These are phyloP conservation scores for Apiospora arundinis DNA, from an alignment of 2,329 filamentous ascomycete species.

Conservation along the genomic window DNA sequence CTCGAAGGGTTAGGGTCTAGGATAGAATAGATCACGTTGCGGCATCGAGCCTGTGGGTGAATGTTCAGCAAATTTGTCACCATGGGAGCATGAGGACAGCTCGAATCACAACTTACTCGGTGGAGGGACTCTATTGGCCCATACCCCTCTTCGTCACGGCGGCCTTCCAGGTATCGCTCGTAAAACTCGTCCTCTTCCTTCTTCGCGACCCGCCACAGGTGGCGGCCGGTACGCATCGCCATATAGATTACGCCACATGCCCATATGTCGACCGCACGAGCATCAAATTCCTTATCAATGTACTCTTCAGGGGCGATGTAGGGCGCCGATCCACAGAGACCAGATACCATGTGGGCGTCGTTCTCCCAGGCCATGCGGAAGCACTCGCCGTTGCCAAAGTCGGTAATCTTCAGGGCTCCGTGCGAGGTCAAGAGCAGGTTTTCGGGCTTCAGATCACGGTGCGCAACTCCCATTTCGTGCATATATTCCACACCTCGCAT, in stretches of 20 bases:
- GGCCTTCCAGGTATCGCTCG: constrained; percentile 88
- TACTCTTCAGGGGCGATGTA: constrained; percentile 99
- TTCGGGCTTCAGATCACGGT: constrained; percentile 95
- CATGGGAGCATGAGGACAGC: constrained; percentile 24
- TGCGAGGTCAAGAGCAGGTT: constrained; percentile 93
- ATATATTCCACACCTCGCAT: constrained; percentile 99
- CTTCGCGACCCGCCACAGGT: constrained; percentile 96
- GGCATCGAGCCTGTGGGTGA: constrained; percentile 82
- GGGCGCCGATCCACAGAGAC: constrained; percentile 92
- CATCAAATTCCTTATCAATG: constrained; percentile 92
- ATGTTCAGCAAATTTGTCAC: constrained; percentile 30
- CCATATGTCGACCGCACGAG: constrained; percentile 97
- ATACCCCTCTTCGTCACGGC: constrained; percentile 94
- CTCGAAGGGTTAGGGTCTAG: constrained; percentile 92
- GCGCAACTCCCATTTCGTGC: constrained; percentile 98
- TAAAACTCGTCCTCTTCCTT: constrained; percentile 98
- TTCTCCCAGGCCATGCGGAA: constrained; percentile 99
- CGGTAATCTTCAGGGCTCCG: constrained; percentile 94
- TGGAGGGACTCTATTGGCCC: constrained; percentile 94
- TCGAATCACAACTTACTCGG: constrained; percentile 68
- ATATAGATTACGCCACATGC: constrained; percentile 99
- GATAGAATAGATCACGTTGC: constrained; percentile 99
- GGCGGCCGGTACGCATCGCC: constrained; percentile 96
- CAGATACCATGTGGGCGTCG: constrained; percentile 97
- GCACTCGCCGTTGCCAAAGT: constrained; percentile 98